These are phyloP conservation scores for Phytophthora syringae DNA, from an alignment of 352 stramenopile species.

Conservation along the genomic window DNA sequence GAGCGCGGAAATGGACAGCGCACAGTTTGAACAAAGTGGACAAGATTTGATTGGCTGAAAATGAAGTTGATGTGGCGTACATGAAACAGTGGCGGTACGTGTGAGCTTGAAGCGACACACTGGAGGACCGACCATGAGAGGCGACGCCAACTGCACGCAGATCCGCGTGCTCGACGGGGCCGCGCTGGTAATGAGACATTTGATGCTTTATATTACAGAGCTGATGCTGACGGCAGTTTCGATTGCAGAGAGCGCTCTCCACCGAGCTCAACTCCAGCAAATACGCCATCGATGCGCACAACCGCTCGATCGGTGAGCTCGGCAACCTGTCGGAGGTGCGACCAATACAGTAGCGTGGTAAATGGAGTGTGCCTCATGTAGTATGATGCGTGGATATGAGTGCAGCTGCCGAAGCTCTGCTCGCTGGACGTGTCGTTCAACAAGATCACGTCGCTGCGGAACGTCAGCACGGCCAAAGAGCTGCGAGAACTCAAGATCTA, in stretches of 20 bases:
- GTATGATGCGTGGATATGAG: neutral
- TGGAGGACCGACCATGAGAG: constrained; percentile 18
- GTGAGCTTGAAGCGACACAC: constrained; percentile 30
- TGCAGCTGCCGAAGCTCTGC: constrained; percentile 71
- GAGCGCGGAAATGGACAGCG: constrained; percentile 23
- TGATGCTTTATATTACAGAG: neutral
- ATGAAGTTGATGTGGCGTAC: constrained; percentile 8
- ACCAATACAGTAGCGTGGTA: neutral
- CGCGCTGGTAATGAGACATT: constrained; percentile 36
- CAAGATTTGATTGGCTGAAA: constrained; percentile 22
- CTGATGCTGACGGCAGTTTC: neutral
- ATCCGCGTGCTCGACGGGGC: constrained; percentile 48
- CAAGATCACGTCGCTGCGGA: constrained; percentile 55
- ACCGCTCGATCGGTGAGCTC: constrained; percentile 67
- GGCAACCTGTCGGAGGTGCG: constrained; percentile 69
- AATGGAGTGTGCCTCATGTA: neutral
- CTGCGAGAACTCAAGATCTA: constrained; percentile 82
- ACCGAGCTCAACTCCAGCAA: constrained; percentile 84
- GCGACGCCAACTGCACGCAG: constrained; percentile 28
- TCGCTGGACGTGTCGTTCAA: constrained; percentile 87
- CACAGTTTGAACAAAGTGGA: constrained; percentile 11
- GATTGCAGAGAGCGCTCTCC: constrained; percentile 41
- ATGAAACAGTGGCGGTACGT: constrained; percentile 10
- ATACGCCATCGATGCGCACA: constrained; percentile 81
- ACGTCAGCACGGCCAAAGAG: constrained; percentile 67